phyloP scores from a whole-genome alignment of 371 early-diverging fungal genomes.

The Rhizopus delemar region DNA sequence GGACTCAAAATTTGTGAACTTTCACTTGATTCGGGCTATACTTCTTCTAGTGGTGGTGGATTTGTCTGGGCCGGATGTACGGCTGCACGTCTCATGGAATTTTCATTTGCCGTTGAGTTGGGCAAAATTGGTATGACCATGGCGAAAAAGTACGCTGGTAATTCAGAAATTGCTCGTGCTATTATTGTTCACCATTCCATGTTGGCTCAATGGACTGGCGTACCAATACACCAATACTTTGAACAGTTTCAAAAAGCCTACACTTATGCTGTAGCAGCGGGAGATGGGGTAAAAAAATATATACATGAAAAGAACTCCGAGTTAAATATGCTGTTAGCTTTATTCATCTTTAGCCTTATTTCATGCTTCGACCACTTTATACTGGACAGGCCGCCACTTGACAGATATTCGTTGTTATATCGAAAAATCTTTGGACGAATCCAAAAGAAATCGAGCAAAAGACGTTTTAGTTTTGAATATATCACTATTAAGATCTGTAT shows the following conservation, averaged over 20 bases:
- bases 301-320: not conserved
- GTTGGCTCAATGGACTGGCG: conserved; percentile 44
- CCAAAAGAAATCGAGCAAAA: conserved; percentile 28
- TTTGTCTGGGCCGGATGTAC: conserved; percentile 44
- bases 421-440: conserved; percentile 39
- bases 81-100: conserved; percentile 35
- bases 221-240: conserved; percentile 34
- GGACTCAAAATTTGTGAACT: conserved; percentile 39
- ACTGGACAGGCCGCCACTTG: conserved; percentile 39
- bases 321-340: conserved; percentile 16
- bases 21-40: conserved; percentile 38
- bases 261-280: conserved; percentile 43
- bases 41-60: conserved; percentile 40
- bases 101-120: conserved; percentile 33
- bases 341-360: conserved; percentile 44
- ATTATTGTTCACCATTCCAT: conserved; percentile 37
- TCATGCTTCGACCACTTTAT: conserved; percentile 32
- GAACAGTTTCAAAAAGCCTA: conserved; percentile 42
- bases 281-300: conserved; percentile 33
- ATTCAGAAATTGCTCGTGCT: conserved; percentile 44
- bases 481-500: conserved; percentile 34
- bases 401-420: conserved; percentile 37
- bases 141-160: conserved; percentile 40
- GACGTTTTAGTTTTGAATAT: conserved; percentile 34
- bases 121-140: conserved; percentile 42